Conservation (phyloP, 768 basidiomycete species). For the Mycena epipterygia region DNA sequence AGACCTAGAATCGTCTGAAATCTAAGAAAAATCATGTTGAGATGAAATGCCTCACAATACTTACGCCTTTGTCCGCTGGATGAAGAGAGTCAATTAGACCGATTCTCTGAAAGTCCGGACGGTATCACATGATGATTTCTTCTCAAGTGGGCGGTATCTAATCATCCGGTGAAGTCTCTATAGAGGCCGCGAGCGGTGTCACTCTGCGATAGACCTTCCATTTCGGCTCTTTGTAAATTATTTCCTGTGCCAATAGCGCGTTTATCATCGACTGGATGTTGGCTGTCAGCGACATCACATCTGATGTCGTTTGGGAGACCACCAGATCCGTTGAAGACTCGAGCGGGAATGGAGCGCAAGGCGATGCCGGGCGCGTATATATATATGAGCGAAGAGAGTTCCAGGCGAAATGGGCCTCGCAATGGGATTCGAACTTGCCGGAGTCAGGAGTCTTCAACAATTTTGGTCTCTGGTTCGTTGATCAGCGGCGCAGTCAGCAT, state of each 20-base stretch:
- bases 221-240: too few relatives aligned
- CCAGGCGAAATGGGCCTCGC: too few relatives aligned
- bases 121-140: constrained; percentile 3
- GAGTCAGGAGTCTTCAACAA: too few relatives aligned
- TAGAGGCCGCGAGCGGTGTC: neutral
- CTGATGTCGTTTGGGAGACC: constrained; percentile 3
- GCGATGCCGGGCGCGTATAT: too few relatives aligned
- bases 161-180: constrained; percentile 19
- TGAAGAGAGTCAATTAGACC: neutral
- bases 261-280: neutral
- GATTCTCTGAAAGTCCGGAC: neutral
- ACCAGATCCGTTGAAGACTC: constrained; percentile 14
- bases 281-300: constrained; percentile 16
- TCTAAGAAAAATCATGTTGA: neutral
- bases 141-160: constrained; percentile 4
- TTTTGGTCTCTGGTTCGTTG: too few relatives aligned
- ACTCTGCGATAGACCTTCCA: too few relatives aligned
- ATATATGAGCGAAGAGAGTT: too few relatives aligned
- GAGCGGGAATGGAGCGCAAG: neutral
- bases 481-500: too few relatives aligned
- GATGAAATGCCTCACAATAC: neutral
- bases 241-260: too few relatives aligned
- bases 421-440: too few relatives aligned
- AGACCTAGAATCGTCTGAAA: constrained; percentile 24
- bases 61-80: constrained; percentile 22